Percentiles rank a stretch among this genome's conserved stretches.
Evolutionary conservation across 805 yeast genomes (phyloP).

Genomic region (Candida qinlingensis): DNA sequence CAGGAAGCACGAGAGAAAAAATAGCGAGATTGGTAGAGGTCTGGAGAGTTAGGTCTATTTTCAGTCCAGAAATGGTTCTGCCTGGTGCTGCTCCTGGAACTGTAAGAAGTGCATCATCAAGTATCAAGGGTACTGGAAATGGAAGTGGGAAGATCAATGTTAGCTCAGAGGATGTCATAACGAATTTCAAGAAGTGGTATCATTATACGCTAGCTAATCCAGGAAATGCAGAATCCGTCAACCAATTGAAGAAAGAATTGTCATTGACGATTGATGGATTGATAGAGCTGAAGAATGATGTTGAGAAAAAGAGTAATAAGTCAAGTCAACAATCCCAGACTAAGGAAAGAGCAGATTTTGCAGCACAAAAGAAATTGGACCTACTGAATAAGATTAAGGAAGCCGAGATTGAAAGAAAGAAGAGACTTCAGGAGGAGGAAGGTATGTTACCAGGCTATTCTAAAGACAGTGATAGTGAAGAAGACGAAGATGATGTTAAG

Average conservation of each 20-base stretch:
- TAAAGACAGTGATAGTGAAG: conserved; percentile 9
- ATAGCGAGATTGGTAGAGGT: conserved; percentile 48
- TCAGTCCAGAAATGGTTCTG: conserved; percentile 18
- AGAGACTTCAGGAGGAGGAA: conserved; percentile 14
- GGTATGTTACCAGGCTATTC: conserved; percentile 19
- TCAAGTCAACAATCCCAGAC: conserved; percentile 9
- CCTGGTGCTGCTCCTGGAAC: background rate
- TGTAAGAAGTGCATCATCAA: conserved; percentile 11
- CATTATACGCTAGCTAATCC: conserved; percentile 15
- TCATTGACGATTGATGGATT: conserved; percentile 15
- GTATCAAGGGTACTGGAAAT: background rate
- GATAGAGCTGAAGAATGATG: conserved; percentile 14
- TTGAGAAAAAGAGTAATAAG: background rate
- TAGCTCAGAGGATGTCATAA: conserved; percentile 6
- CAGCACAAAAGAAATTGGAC: conserved; percentile 12
- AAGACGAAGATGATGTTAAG: conserved; percentile 6
- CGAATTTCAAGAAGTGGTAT: conserved; percentile 17
- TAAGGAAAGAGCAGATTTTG: conserved; percentile 7
- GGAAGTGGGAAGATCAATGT: background rate
- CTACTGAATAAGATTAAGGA: conserved; percentile 12
- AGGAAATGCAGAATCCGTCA: background rate
- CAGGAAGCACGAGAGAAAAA: conserved; percentile 26
- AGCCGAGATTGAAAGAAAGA: conserved; percentile 10
- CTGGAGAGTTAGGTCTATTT: conserved; percentile 52
- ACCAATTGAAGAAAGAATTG: conserved; percentile 6